Evolutionary conservation across 2,329 filamentous ascomycete genomes (phyloP).

Genomic region (Exophiala xenobiotica): DNA sequence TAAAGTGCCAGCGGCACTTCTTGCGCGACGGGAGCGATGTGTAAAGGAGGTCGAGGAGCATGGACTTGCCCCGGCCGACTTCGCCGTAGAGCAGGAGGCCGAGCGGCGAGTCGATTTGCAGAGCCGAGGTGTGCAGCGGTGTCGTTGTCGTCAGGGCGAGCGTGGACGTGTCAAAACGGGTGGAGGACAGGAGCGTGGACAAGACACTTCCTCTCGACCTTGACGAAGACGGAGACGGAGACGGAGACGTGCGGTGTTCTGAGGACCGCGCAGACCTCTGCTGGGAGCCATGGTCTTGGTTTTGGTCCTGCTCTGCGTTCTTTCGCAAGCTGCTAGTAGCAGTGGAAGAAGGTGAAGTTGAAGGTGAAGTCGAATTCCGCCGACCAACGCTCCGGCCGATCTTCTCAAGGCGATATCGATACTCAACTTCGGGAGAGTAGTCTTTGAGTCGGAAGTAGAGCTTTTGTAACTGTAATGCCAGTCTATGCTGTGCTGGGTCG

Average conservation of each 20-base stretch:
- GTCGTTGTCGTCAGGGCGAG: conserved; percentile 68
- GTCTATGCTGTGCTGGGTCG: conserved; percentile 69
- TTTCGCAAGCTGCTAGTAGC: no score
- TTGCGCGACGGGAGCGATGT: conserved; percentile 70
- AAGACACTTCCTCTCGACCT: neutral
- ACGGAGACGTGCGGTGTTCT: no score
- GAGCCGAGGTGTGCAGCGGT: conserved; percentile 68
- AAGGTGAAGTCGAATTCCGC: neutral
- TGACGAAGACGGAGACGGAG: no score
- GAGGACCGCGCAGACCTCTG: no score
- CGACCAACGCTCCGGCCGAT: conserved; percentile 49
- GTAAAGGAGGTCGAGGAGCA: conserved; percentile 81
- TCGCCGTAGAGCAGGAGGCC: conserved; percentile 77
- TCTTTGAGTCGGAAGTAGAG: conserved; percentile 74
- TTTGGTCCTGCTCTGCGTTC: no score
- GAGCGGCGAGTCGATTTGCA: conserved; percentile 68
- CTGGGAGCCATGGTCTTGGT: conserved; percentile 30
- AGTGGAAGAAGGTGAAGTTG: no score
- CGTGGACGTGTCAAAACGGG: conserved; percentile 36
- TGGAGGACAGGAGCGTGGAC: conserved; percentile 10
- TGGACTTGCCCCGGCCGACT: conserved; percentile 79
- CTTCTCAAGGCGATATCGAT: conserved; percentile 63
- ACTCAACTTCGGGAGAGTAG: conserved; percentile 71
- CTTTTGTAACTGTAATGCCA: conserved; percentile 74
- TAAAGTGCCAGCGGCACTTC: conserved; percentile 79